Evolutionary conservation across 1,284 basidiomycete genomes (phyloP).

Genomic region (Phellopilus nigrolimitatus): DNA sequence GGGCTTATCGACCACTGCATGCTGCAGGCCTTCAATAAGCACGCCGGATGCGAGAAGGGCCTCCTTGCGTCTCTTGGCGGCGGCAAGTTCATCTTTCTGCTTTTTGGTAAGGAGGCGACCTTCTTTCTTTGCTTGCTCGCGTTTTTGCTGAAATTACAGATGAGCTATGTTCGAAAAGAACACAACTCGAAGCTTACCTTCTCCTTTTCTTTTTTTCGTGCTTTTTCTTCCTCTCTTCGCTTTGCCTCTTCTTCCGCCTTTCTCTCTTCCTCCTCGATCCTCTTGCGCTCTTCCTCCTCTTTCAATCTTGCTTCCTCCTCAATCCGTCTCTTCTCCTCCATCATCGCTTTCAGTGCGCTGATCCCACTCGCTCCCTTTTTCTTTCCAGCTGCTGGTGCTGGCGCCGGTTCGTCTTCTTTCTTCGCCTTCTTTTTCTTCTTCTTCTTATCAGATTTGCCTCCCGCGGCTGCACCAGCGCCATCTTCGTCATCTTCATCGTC

Average conservation of each 20-base stretch:
- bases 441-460: conserved; percentile 57
- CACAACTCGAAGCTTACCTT: conserved; percentile 57
- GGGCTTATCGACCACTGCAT: conserved; percentile 44
- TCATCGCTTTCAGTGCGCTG: conserved; percentile 72
- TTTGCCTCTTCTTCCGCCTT: conserved; percentile 72
- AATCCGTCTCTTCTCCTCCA: conserved; percentile 84
- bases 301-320: conserved; percentile 72
- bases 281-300: conserved; percentile 71
- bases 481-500: conserved; percentile 55
- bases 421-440: conserved; percentile 90
- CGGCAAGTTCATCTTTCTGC: conserved; percentile 91
- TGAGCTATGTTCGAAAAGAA: conserved; percentile 11
- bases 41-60: conserved; percentile 89
- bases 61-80: conserved; percentile 87
- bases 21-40: conserved; percentile 82
- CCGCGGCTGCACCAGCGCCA: conserved; percentile 46
- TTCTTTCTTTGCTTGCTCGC: conserved; percentile 84
- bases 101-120: conserved; percentile 90
- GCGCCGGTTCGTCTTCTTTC: conserved; percentile 62
- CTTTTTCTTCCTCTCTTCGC: conserved; percentile 78
- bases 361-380: conserved; percentile 71
- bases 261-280: conserved; percentile 84
- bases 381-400: conserved; percentile 46
- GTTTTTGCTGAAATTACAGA: conserved; percentile 57
- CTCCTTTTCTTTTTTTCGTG: conserved; percentile 81